Percentiles rank a stretch among this genome's conserved stretches.
These are phyloP conservation scores for Tilletia horrida DNA, from an alignment of 1,284 basidiomycete genomes.

Conservation along the genomic window DNA sequence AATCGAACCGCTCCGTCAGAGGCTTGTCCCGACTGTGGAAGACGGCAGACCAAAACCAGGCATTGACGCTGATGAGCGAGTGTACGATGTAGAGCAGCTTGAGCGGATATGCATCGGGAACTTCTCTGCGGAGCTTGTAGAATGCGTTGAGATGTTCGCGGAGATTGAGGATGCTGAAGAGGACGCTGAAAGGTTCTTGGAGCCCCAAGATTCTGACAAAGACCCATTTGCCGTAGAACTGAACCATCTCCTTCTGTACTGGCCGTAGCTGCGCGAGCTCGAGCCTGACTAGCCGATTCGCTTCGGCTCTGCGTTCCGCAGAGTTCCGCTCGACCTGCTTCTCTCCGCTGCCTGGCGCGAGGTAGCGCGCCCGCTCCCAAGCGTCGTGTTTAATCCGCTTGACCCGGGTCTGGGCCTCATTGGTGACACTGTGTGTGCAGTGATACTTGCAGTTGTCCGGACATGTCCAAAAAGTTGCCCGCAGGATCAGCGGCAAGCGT, in stretches of 20 bases:
- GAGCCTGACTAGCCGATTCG: conserved; percentile 23
- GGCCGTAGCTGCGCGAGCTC: conserved; percentile 33
- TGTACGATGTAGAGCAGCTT: conserved; percentile 67
- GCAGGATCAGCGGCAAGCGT: conserved; percentile 61
- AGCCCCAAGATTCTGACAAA: conserved; percentile 63
- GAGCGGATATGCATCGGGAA: conserved; percentile 38
- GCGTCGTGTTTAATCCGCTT: conserved; percentile 52
- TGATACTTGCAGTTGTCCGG: conserved; percentile 79
- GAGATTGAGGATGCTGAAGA: conserved; percentile 82
- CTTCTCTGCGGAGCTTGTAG: conserved; percentile 26
- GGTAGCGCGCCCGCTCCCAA: neutral
- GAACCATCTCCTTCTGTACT: conserved; percentile 52
- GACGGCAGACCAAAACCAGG: conserved; percentile 87
- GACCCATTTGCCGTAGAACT: conserved; percentile 79
- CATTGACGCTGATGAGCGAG: conserved; percentile 74
- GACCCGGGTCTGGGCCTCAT: conserved; percentile 59
- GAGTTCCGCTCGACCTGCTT: neutral
- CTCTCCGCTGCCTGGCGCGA: conserved; percentile 18
- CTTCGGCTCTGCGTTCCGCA: conserved; percentile 19
- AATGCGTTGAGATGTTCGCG: conserved; percentile 57
- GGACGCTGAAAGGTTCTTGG: conserved; percentile 89
- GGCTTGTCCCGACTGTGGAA: conserved; percentile 88
- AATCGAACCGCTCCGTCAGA: conserved; percentile 84
- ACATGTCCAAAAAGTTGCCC: conserved; percentile 68
- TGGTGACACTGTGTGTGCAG: conserved; percentile 81